Evolutionary conservation across 176 grass and related monocot genomes (phyloP).

Genomic region (Canna indica): DNA sequence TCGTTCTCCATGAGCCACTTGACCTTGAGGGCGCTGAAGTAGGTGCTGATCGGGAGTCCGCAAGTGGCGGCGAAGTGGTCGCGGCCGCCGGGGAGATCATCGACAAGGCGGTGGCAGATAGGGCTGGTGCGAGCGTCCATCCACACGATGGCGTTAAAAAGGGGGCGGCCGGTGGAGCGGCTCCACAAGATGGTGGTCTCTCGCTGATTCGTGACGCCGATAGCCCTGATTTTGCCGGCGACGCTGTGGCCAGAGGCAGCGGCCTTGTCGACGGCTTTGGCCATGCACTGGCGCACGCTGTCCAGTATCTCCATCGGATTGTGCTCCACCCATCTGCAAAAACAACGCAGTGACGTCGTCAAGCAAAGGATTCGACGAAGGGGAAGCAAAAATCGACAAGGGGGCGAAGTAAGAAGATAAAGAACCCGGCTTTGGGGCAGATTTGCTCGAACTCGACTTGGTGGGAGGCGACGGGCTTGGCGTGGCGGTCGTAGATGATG

Average conservation of each 20-base stretch:
- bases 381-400: background rate
- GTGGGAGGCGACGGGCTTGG: conserved; percentile 65
- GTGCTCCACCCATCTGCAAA: conserved; percentile 89
- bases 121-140: conserved; percentile 85
- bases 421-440: conserved; percentile 78
- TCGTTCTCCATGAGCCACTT: conserved; percentile 90
- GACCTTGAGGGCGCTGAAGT: conserved; percentile 83
- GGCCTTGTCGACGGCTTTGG: conserved; percentile 47
- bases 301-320: conserved; percentile 81
- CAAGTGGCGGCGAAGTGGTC: conserved; percentile 70
- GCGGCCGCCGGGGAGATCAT: conserved; percentile 52
- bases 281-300: conserved; percentile 64
- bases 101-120: conserved; percentile 45
- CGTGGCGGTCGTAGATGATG: conserved; percentile 74
- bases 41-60: conserved; percentile 75
- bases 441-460: conserved; percentile 93
- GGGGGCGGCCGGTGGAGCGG: conserved; percentile 57
- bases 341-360: background rate
- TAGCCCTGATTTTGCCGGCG: conserved; percentile 40
- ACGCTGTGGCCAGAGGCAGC: conserved; percentile 38
- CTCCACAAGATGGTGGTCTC: conserved; percentile 86
- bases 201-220: conserved; percentile 91
- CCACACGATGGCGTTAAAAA: conserved; percentile 90
- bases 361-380: background rate
- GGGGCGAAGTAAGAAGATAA: background rate